Percentiles rank a stretch among this genome's conserved stretches.
These are phyloP conservation scores for Sporisorium graminicola DNA, from an alignment of 1,284 basidiomycete genomes.

Conservation along the genomic window DNA sequence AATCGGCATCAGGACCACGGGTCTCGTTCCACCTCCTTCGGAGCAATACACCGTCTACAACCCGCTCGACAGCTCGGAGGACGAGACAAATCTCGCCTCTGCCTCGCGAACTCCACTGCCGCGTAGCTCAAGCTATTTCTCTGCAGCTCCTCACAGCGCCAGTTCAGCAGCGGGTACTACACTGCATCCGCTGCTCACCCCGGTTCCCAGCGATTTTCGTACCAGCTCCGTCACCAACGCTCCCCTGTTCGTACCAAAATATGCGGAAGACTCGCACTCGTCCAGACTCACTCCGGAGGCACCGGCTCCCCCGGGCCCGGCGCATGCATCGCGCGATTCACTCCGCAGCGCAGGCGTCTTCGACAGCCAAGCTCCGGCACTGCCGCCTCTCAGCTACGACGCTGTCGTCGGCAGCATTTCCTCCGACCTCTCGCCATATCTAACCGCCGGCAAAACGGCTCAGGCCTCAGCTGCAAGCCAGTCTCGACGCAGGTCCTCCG, in stretches of 20 bases:
- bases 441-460: background rate
- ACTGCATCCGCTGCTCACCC: slow-evolving; percentile 33
- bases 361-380: slow-evolving; percentile 6
- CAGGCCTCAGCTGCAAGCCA: background rate
- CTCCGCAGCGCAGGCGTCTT: background rate
- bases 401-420: slow-evolving; percentile 4
- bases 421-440: slow-evolving; percentile 20
- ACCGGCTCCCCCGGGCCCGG: background rate
- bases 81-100: slow-evolving; percentile 22
- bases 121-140: slow-evolving; percentile 45
- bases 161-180: slow-evolving; percentile 14
- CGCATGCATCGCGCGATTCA: slow-evolving; percentile 1
- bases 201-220: slow-evolving; percentile 39
- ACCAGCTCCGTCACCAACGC: slow-evolving; percentile 61
- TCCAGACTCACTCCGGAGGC: slow-evolving; percentile 22
- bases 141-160: slow-evolving; percentile 32
- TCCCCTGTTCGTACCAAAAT: slow-evolving; percentile 56
- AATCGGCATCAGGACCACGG: slow-evolving; percentile 52
- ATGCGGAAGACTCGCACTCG: slow-evolving; percentile 21
- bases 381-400: slow-evolving; percentile 16
- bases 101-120: slow-evolving; percentile 34
- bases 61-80: slow-evolving; percentile 46
- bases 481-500: slow-evolving; percentile 32
- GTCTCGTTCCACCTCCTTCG: slow-evolving; percentile 28
- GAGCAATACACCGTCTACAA: slow-evolving; percentile 38